Conservation (phyloP, 768 basidiomycete species). For the Suillus alpinus region DNA sequence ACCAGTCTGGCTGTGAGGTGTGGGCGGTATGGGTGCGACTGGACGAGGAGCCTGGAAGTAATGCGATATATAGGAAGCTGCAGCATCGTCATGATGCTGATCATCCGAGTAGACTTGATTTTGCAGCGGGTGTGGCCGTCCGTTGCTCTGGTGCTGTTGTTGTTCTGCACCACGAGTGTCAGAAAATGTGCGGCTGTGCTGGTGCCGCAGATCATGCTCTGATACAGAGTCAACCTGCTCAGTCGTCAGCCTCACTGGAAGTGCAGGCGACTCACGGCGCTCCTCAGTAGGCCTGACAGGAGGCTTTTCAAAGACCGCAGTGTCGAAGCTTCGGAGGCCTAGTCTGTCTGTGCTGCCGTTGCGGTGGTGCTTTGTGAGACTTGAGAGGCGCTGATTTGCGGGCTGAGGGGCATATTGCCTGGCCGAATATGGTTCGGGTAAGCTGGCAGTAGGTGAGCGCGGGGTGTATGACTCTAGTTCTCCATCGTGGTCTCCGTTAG, state of each 20-base stretch:
- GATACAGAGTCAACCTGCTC: constrained; percentile 8
- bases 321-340: constrained; percentile 57
- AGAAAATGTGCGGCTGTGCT: constrained; percentile 17
- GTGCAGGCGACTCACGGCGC: constrained; percentile 24
- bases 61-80: constrained; percentile 55
- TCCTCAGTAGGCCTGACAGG: constrained; percentile 24
- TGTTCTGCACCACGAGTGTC: constrained; percentile 23
- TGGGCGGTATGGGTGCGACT: constrained; percentile 76
- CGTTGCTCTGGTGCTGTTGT: constrained; percentile 17
- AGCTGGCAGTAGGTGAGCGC: constrained; percentile 59
- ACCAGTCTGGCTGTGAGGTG: constrained; percentile 71
- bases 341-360: constrained; percentile 62
- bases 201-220: constrained; percentile 20
- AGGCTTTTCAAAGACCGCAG: constrained; percentile 49
- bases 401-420: constrained; percentile 31
- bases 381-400: constrained; percentile 28
- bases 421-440: constrained; percentile 46
- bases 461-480: constrained; percentile 64
- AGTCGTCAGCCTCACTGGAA: constrained; percentile 13
- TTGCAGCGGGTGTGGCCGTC: constrained; percentile 37
- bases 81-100: constrained; percentile 59
- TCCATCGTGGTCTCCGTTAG: constrained; percentile 38
- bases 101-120: constrained; percentile 53
- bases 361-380: constrained; percentile 48
- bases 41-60: constrained; percentile 63